Base-by-base conservation (phyloP, 2,329 filamentous ascomycete genomes). In the Lachnum nothofagi region DNA sequence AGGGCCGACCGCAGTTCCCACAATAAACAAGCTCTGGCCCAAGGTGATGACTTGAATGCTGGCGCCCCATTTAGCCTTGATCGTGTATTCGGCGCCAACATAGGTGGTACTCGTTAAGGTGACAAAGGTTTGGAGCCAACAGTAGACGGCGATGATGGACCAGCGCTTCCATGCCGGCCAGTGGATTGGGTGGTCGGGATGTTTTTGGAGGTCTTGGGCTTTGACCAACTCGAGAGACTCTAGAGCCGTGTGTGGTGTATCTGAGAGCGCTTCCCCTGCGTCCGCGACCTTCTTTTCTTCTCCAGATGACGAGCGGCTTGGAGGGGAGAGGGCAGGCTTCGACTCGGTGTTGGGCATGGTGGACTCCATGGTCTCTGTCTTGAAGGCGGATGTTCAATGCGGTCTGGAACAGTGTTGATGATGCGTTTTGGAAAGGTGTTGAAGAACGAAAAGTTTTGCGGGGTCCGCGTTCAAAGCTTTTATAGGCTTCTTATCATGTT, bases 1-100 rank as follows among this genome's bases (percentile, higher is more conserved):
- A 3, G 69, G 69, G 3, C 69, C 69, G 35, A 71, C 62, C 8
- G 69, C 70, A 16, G 63, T 72, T 9, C 69, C 69, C 5, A 71
- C 49, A 52, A 72, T 70, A 58, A 72, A 71, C 60, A 72, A 63
- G 46, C 63, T 67, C 57, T 72, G 69, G 12, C 69, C 69, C 0
- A 72, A 56, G 12, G 68, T 65, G 4, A 68, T 59, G 9, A 70
- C 63, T 52, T 72, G 70, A 9, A 64, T 63, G 5, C 46, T 57
- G 38, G 62, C 63, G 34, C 66, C 67, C 54, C 61, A 71, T 55
- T 68, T 65, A 46, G 68, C 66, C 53, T 65, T 46, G 47, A 71
- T 61, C 40, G 67, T 51, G 47, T 60, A 67, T 54, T 71, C 66
- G 8, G 64, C 67, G 35, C 66, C 65, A 42, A 71, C 63, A 52